Base-by-base conservation (phyloP, 192 early-diverging fungal species). In the Podila clonocystis region DNA sequence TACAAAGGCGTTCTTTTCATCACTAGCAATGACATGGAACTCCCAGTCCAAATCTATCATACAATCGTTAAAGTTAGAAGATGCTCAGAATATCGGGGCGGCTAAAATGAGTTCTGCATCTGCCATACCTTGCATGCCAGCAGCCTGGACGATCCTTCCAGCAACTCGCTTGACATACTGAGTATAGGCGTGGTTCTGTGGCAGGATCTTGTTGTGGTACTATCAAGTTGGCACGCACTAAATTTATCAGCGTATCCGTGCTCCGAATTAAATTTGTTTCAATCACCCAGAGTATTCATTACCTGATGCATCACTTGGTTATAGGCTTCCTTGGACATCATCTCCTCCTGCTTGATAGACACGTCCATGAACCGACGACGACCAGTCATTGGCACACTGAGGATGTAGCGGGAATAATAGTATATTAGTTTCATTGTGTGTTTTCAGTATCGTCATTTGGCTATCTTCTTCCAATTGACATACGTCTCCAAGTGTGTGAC, bases 1-100 rank as follows among this genome's bases (percentile, higher is more conserved):
- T 11, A 98, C 97, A 84, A 99, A 97, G 5, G 97, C 97, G 83
- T 98, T 99, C 71, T 83, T 87, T 79, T 96, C 90, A 3, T 89
- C 87, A 29, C 90, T 87, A 36, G 94, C 82, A 59, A 99, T 92
- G 2, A 99, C 95, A 87, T 96, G 85, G n/a, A 98, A 87, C 59
- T 97, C 94, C 98, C 98, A 99, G 8, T 94, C 82, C 17, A 95
- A 65, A 65, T 89, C 88, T 84, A 63, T 13, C 3, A 15, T n/a
- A 45, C 3, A 3, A 2, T 45, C 15, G 41, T 17, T 7, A 31
- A 33, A 24, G 19, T 15, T 38, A 58, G 22, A 33, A 5, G 3
- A 1, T 17, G n/a, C 9, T 2, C 2, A 22, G 1, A 22, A 41
- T 64, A 19, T 24, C 33, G 15, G 29, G 33, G 24, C 5, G 7